Conservation (phyloP, 257 asterid species). For the Lithospermum erythrorhizon region DNA sequence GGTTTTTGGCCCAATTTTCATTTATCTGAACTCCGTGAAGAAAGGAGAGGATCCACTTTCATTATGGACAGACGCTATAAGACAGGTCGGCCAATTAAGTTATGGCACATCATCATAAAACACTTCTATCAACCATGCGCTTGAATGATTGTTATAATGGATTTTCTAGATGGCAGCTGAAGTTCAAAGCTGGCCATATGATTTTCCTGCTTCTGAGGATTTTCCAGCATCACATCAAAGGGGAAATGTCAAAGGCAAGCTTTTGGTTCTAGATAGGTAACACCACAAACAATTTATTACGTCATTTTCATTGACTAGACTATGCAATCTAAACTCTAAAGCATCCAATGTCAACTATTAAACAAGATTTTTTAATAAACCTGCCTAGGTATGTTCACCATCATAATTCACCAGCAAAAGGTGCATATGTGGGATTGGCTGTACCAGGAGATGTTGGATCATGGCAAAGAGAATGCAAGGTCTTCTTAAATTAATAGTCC, state of each 20-base stretch:
- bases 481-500: slow-evolving; percentile 9
- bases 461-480: slow-evolving; percentile 75
- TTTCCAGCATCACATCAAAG: slow-evolving; percentile 36
- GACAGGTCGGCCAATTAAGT: slow-evolving; percentile 25
- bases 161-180: slow-evolving; percentile 33
- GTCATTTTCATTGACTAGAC: neutral
- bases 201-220: slow-evolving; percentile 48
- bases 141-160: neutral
- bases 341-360: neutral
- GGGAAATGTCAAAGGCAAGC: slow-evolving; percentile 43
- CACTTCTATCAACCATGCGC: slow-evolving; percentile 28
- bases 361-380: slow-evolving; percentile 3
- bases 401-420: slow-evolving; percentile 14
- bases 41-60: slow-evolving; percentile 28
- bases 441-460: slow-evolving; percentile 57
- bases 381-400: slow-evolving; percentile 1
- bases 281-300: neutral
- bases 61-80: slow-evolving; percentile 59
- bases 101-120: too few species aligned
- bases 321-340: too few species aligned
- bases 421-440: slow-evolving; percentile 60
- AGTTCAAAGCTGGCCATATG: slow-evolving; percentile 61
- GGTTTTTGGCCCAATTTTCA: slow-evolving; percentile 64
- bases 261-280: slow-evolving; percentile 50
- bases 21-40: slow-evolving; percentile 40